Percentiles rank a stretch among this genome's conserved stretches.
Conservation (phyloP, 805 yeast species). For the Candida michaelii region DNA sequence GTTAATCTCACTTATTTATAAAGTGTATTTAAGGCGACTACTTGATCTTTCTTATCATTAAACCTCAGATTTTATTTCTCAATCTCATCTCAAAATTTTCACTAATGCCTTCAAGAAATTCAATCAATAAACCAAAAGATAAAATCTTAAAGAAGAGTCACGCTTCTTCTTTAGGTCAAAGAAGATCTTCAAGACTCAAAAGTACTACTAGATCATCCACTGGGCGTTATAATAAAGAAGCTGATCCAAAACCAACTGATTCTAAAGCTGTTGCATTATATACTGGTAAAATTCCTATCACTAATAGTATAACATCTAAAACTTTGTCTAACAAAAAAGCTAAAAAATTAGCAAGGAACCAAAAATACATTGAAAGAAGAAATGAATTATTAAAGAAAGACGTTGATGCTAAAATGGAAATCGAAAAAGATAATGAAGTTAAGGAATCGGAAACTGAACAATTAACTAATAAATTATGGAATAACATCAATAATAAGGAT, state of each 20-base stretch:
- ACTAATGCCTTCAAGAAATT: constrained; percentile 77
- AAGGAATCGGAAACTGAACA: constrained; percentile 32
- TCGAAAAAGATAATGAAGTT: constrained; percentile 32
- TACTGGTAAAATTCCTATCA: constrained; percentile 33
- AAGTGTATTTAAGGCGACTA: no score
- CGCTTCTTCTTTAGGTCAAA: constrained; percentile 50
- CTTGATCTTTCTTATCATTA: background rate
- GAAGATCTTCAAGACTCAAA: constrained; percentile 52
- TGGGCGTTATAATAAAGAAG: constrained; percentile 36
- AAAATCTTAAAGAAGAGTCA: constrained; percentile 51
- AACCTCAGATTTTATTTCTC: background rate
- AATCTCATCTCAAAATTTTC: constrained; percentile 8
- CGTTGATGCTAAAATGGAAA: constrained; percentile 51
- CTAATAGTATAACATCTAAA: constrained; percentile 47
- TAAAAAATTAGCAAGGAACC: constrained; percentile 76
- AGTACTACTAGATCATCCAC: constrained; percentile 47
- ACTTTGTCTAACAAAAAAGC: constrained; percentile 77
- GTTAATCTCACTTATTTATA: no score
- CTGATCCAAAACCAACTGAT: constrained; percentile 43
- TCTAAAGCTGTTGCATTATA: constrained; percentile 46
- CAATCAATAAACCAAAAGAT: constrained; percentile 77
- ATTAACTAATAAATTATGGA: constrained; percentile 69
- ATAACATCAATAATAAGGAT: constrained; percentile 61
- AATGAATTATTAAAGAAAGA: constrained; percentile 47
- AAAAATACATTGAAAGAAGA: constrained; percentile 66